These are phyloP conservation scores for Colletotrichum aenigma DNA, from an alignment of 2,329 filamentous ascomycete genomes.

Conservation along the genomic window DNA sequence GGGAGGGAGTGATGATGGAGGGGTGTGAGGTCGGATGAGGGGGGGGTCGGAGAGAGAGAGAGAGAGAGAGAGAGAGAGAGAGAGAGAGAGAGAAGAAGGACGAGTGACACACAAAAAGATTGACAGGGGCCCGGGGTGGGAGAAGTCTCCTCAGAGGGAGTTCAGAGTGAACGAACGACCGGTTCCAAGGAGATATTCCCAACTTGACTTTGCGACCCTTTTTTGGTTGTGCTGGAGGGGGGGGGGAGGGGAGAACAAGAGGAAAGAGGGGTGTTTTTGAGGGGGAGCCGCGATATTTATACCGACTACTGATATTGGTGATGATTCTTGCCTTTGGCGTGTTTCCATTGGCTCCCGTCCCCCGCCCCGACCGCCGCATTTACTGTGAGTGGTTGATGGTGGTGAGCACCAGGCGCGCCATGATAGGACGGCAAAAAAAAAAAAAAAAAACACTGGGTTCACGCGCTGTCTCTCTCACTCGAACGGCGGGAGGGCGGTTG, in stretches of 20 bases:
- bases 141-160: conserved; percentile 41
- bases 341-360: conserved; percentile 21
- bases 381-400: not conserved
- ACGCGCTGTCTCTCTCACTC: not conserved
- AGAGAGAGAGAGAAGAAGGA: conserved; percentile 30
- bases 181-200: conserved; percentile 51
- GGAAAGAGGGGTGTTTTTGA: conserved; percentile 25
- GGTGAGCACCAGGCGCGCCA: not conserved
- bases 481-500: not conserved
- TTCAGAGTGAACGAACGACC: conserved; percentile 49
- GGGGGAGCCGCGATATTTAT: conserved; percentile 35
- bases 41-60: conserved; percentile 35
- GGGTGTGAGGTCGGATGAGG: conserved; percentile 30
- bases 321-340: conserved; percentile 1
- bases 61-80: no score
- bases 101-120: conserved; percentile 48
- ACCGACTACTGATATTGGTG: conserved; percentile 26
- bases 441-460: not conserved
- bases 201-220: conserved; percentile 63
- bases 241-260: conserved; percentile 49
- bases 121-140: conserved; percentile 60
- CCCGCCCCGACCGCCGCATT: not conserved
- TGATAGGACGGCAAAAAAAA: conserved; percentile 1
- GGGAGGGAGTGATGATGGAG: conserved; percentile 31
- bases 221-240: conserved; percentile 54